Evolutionary conservation across 495 filamentous ascomycete genomes (phyloP), one percentile per base, ranked within the genome.

Genomic region (Collariella sp.): DNA sequence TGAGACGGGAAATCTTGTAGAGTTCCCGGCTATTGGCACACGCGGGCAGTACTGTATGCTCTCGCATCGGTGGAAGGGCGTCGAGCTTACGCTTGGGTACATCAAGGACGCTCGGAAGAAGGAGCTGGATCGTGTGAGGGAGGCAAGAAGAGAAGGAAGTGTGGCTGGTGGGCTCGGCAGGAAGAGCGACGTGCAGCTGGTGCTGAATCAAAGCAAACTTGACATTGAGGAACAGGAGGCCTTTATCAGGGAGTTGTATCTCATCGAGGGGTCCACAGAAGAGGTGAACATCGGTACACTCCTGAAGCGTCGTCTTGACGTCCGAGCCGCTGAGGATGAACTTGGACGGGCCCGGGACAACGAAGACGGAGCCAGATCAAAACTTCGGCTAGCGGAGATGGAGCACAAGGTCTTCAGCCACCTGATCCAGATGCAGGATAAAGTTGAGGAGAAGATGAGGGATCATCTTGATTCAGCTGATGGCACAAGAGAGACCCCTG

Each of bases 61-160:
- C 6, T 75, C 72, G 1, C 74, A 77, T 47, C 67, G 72, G 42
- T 77, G 74, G 72, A 75, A 75, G 58, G 72, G 71, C 0, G 51
- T 44, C 4, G 74, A 76, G 51, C 58, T 76, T n/a, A 54, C 60
- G 18, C 69, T 70, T 22, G 53, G 56, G n/a, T 70, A 67, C 48
- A 62, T 75, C 51, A 57, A 44, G 9, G 39, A 55, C 51, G 52
- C 58, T 10, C 24, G 59, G n/a, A 24, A 13, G 1, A 48, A 55
- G 38, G 55, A 52, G 19, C 22, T 58, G 18, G 55, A 55, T 35
- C 40, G 55, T 0, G 20, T 55, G 1, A 55, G 54, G 46, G 49
- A 56, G 19, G n/a, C 20, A 1, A 52, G 15, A n/a, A 16, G 22
- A 20, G 15, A 29, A 2, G 50, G 24, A 1, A 22, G 22, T 1